Evolutionary conservation across 2,329 filamentous ascomycete species (phyloP).

Genomic region (Scleromitrula shiraiana): DNA sequence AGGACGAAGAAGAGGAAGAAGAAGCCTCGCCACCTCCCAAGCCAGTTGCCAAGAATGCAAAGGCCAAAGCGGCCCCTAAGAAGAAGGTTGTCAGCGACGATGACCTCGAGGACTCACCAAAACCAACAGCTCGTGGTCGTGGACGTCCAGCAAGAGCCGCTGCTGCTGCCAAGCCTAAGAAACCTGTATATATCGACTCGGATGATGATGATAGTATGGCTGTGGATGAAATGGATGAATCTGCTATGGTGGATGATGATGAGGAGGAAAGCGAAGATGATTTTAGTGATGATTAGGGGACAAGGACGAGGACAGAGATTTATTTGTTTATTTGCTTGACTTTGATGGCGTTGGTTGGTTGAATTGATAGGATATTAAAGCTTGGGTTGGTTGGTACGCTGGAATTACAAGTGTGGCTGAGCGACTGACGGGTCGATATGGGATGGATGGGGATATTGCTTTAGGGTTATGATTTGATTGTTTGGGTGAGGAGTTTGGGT

Average conservation of each 20-base stretch:
- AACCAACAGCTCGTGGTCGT: constrained; percentile 25
- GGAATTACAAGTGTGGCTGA: background rate
- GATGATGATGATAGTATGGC: constrained; percentile 24
- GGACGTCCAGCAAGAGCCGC: constrained; percentile 8
- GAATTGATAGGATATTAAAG: background rate
- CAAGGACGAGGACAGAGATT: too few species aligned
- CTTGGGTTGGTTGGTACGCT: background rate
- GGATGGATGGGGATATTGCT: too few species aligned
- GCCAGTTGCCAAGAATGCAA: constrained; percentile 17
- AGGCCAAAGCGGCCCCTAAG: constrained; percentile 1
- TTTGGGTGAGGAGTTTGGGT: too few species aligned
- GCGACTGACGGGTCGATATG: too few species aligned
- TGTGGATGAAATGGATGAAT: constrained; percentile 30
- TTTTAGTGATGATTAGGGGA: constrained; percentile 23
- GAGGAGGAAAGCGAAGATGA: constrained; percentile 29
- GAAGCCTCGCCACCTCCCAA: constrained; percentile 29
- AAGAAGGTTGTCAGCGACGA: constrained; percentile 5
- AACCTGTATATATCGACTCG: constrained; percentile 12
- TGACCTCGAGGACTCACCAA: constrained; percentile 13
- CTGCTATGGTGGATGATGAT: constrained; percentile 25
- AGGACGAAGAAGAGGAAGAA: constrained; percentile 15
- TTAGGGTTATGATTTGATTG: too few species aligned
- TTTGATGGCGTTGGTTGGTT: background rate
- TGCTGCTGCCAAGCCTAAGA: constrained; percentile 3
- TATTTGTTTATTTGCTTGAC: background rate